A percentile compares a stretch with the other conserved stretches of the same genome.
These are phyloP conservation scores for Phytophthora uliginosa DNA, from an alignment of 352 stramenopile species.

Conservation along the genomic window DNA sequence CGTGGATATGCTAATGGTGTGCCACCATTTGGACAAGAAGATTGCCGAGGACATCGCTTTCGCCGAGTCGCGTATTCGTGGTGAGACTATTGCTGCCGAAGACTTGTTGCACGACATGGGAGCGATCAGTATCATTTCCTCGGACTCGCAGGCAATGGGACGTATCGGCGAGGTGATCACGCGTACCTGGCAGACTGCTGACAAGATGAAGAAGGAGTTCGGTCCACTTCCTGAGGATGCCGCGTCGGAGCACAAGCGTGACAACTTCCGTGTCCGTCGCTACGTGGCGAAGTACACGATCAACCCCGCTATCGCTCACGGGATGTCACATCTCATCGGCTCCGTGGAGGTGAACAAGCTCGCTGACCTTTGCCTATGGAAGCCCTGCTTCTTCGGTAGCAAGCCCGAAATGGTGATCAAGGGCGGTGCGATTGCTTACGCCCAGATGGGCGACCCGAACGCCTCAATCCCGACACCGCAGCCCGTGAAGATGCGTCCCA, in stretches of 20 bases:
- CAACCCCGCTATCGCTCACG: constrained; percentile 97
- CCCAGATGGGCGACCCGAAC: constrained; percentile 98
- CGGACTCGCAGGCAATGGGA: constrained; percentile 98
- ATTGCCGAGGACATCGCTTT: constrained; percentile 98
- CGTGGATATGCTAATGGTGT: constrained; percentile 99
- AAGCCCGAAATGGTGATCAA: constrained; percentile 98
- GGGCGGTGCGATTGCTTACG: constrained; percentile 94
- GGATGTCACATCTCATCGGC: constrained; percentile 96
- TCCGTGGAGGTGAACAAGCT: constrained; percentile 95
- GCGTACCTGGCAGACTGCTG: constrained; percentile 98
- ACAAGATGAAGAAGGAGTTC: constrained; percentile 98
- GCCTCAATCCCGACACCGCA: constrained; percentile 97
- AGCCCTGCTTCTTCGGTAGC: constrained; percentile 95
- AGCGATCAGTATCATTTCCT: constrained; percentile 97
- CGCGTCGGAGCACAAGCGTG: constrained; percentile 57
- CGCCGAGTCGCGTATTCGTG: constrained; percentile 97
- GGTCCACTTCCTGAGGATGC: constrained; percentile 92
- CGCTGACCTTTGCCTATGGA: constrained; percentile 97
- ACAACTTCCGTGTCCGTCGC: constrained; percentile 97
- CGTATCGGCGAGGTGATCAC: constrained; percentile 97
- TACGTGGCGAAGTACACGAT: constrained; percentile 99
- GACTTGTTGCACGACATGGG: constrained; percentile 98
- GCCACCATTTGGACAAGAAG: constrained; percentile 97
- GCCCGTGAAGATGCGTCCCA: constrained; percentile 96
- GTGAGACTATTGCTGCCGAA: constrained; percentile 98